phyloP scores from a whole-genome alignment of 2,329 filamentous ascomycete genomes.

The Sporothrix dimorphospora region DNA sequence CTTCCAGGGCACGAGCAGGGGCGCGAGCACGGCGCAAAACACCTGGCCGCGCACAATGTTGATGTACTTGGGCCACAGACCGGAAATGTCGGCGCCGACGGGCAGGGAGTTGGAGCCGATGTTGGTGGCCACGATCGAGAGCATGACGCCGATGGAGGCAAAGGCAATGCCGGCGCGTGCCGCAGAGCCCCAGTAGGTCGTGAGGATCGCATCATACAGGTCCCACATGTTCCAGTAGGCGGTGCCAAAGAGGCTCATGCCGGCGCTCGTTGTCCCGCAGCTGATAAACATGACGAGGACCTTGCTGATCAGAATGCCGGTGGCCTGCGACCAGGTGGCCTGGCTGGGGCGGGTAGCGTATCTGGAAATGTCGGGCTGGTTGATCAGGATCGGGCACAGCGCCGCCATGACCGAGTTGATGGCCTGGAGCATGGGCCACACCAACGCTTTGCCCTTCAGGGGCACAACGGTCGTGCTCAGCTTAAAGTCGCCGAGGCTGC shows the following conservation, averaged over 20 bases:
- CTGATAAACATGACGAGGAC: slow-evolving; percentile 47
- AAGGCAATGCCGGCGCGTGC: slow-evolving; percentile 47
- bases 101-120: slow-evolving; percentile 47
- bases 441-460: slow-evolving; percentile 21
- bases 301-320: slow-evolving; percentile 45
- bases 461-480: slow-evolving; percentile 10
- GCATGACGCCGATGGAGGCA: slow-evolving; percentile 35
- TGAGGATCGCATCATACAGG: slow-evolving; percentile 46
- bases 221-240: slow-evolving; percentile 52
- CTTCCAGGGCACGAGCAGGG: slow-evolving; percentile 39
- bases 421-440: slow-evolving; percentile 32
- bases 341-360: slow-evolving; percentile 39
- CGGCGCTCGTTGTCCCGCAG: slow-evolving; percentile 37
- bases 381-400: slow-evolving; percentile 30
- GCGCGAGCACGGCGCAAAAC: slow-evolving; percentile 44
- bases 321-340: slow-evolving; percentile 40
- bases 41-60: slow-evolving; percentile 49
- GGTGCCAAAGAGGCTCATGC: slow-evolving; percentile 30
- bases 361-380: slow-evolving; percentile 47
- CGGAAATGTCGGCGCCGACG: slow-evolving; percentile 46
- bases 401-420: slow-evolving; percentile 31
- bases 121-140: slow-evolving; percentile 47
- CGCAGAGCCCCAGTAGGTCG: slow-evolving; percentile 44
- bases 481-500: slow-evolving; percentile 27
- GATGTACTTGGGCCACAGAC: slow-evolving; percentile 47